Conservation (phyloP, 2,329 filamentous ascomycete genomes). For the Fonsecaea erecta region DNA sequence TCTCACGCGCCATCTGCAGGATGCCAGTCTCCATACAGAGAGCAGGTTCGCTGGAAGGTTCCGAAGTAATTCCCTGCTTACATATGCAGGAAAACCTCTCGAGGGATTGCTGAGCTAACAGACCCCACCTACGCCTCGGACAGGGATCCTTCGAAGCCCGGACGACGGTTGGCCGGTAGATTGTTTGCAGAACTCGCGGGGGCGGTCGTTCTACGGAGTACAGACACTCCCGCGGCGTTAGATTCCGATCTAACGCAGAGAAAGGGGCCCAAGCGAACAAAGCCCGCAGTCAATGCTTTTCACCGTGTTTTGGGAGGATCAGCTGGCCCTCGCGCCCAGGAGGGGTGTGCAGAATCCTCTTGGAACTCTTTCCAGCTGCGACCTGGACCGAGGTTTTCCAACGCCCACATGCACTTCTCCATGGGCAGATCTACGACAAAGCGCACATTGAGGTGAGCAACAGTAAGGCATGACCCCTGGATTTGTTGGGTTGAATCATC, state of each 20-base stretch:
- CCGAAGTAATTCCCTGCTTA: conserved; percentile 13
- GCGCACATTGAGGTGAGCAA: conserved; percentile 3
- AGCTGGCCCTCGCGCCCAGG: background rate
- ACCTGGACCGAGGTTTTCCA: background rate
- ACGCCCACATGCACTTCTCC: background rate
- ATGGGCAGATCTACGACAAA: background rate
- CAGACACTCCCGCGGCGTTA: background rate
- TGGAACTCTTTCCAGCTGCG: background rate
- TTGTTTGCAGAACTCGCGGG: conserved; percentile 2
- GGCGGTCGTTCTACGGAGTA: background rate
- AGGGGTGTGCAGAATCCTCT: background rate
- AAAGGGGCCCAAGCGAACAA: background rate
- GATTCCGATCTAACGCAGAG: background rate
- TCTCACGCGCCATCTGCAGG: conserved; percentile 4
- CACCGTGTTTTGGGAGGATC: background rate
- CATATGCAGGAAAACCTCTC: conserved; percentile 17
- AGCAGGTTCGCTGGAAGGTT: background rate
- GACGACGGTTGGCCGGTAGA: conserved; percentile 12
- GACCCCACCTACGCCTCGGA: conserved; percentile 11
- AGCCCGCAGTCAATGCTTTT: background rate
- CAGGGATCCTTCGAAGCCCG: background rate
- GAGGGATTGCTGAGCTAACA: conserved; percentile 17
- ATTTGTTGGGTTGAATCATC: conserved; percentile 12
- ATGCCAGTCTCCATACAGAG: background rate
- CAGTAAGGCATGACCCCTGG: background rate